A percentile compares a stretch with the other conserved stretches of the same genome.
Evolutionary conservation across 805 yeast genomes (phyloP).

Genomic region (Candida dendrica): DNA sequence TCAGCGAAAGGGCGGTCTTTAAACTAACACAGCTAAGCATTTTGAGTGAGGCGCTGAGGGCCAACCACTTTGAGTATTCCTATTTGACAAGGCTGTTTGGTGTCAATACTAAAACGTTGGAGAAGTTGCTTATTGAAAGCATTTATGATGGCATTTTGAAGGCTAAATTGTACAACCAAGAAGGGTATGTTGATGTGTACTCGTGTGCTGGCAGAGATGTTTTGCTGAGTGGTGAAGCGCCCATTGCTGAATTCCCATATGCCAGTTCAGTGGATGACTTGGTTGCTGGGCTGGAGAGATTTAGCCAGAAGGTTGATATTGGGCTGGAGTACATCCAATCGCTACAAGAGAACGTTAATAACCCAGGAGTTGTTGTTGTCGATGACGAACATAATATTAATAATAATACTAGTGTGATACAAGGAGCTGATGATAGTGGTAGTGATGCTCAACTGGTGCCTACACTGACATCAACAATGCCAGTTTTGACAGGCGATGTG

Average conservation of each 20-base stretch:
- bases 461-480: background rate
- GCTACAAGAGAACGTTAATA: background rate
- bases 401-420: background rate
- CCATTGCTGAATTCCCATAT: constrained; percentile 1
- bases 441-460: background rate
- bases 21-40: constrained; percentile 17
- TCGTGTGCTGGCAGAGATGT: constrained; percentile 19
- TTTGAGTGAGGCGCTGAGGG: constrained; percentile 11
- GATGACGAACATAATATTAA: too few species aligned
- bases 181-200: constrained; percentile 11
- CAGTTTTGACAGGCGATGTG: background rate
- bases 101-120: constrained; percentile 6
- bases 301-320: constrained; percentile 8
- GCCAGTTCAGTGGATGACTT: constrained; percentile 5
- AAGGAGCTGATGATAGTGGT: background rate
- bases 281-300: constrained; percentile 7
- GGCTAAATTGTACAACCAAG: constrained; percentile 14
- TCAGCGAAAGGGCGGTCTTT: constrained; percentile 7
- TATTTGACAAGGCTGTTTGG: constrained; percentile 7
- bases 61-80: constrained; percentile 9
- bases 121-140: constrained; percentile 15
- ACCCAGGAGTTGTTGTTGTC: background rate
- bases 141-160: constrained; percentile 11
- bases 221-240: constrained; percentile 6
- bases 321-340: constrained; percentile 7